Evolutionary conservation across 2,329 filamentous ascomycete species (phyloP).

Genomic region (Beauveria varroae): DNA sequence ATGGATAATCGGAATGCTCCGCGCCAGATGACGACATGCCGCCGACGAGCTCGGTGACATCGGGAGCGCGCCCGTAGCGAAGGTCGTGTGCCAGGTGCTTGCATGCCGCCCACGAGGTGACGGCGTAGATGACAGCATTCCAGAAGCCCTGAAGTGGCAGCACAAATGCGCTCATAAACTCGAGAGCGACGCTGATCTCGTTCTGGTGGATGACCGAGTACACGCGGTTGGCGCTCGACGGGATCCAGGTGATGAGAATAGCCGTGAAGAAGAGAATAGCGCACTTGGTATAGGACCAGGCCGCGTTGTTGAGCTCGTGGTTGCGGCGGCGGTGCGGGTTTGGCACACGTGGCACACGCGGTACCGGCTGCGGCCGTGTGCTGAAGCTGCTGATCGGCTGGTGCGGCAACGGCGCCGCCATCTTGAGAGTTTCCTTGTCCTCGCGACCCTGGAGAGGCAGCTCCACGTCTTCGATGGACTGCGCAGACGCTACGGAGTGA

Average conservation of each 20-base stretch:
- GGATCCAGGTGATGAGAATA: constrained; percentile 68
- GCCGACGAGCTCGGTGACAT: constrained; percentile 28
- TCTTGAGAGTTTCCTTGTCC: background rate
- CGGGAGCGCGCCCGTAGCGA: constrained; percentile 19
- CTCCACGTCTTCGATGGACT: constrained; percentile 16
- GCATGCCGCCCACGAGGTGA: constrained; percentile 60
- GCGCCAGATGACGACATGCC: constrained; percentile 14
- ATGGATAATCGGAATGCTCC: background rate
- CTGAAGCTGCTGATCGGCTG: constrained; percentile 14
- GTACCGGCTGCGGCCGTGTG: constrained; percentile 15
- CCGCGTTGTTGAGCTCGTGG: constrained; percentile 52
- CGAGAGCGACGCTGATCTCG: constrained; percentile 48
- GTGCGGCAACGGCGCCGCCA: constrained; percentile 3
- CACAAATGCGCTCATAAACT: constrained; percentile 65
- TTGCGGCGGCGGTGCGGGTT: constrained; percentile 29
- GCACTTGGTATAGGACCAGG: constrained; percentile 64
- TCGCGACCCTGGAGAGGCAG: constrained; percentile 22
- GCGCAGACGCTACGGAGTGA: background rate
- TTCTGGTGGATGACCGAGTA: constrained; percentile 57
- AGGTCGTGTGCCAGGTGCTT: constrained; percentile 36
- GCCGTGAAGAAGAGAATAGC: constrained; percentile 65
- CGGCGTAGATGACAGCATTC: constrained; percentile 72
- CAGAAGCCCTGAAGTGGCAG: constrained; percentile 78
- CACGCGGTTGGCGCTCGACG: constrained; percentile 68
- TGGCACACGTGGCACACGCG: constrained; percentile 10